Conservation (phyloP, 306 rosid genomes). For the Cicer cuneatum region DNA sequence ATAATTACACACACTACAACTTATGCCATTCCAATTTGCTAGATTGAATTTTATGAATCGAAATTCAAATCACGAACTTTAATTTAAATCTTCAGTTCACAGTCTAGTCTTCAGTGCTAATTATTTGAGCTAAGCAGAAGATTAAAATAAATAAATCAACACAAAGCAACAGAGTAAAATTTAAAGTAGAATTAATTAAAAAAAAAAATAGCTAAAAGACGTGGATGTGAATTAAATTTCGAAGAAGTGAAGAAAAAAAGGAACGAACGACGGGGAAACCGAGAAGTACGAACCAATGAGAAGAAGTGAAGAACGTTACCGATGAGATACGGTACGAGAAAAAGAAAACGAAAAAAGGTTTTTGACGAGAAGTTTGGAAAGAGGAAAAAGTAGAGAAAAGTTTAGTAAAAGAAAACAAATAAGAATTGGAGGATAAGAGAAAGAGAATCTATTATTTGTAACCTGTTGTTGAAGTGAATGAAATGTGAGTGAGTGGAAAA, state of each 20-base stretch:
- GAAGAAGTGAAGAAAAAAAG: not conserved
- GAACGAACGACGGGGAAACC: not conserved
- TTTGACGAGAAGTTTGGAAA: not conserved
- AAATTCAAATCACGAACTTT: not conserved
- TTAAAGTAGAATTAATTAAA: not conserved
- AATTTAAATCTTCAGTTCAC: not conserved
- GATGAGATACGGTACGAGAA: not conserved
- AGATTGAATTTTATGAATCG: not conserved
- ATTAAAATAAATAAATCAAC: slow-evolving; percentile 13
- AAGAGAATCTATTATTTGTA: not conserved
- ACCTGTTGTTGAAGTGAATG: slow-evolving; percentile 8
- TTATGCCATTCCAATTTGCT: slow-evolving; percentile 2
- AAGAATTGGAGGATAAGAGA: slow-evolving; percentile 19
- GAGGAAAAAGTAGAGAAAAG: not conserved
- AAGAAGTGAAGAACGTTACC: not conserved
- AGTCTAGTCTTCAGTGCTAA: not conserved
- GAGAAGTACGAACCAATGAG: slow-evolving; percentile 18
- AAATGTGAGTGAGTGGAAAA: not conserved
- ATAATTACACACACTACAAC: not conserved
- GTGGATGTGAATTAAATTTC: not conserved
- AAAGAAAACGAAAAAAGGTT: not conserved
- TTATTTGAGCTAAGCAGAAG: not conserved
- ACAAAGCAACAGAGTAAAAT: not conserved
- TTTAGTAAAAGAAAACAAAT: not conserved
- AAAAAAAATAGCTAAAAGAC: not conserved